Evolutionary conservation across 2,329 filamentous ascomycete genomes (phyloP).

Genomic region (Colletotrichum spaethianum): DNA sequence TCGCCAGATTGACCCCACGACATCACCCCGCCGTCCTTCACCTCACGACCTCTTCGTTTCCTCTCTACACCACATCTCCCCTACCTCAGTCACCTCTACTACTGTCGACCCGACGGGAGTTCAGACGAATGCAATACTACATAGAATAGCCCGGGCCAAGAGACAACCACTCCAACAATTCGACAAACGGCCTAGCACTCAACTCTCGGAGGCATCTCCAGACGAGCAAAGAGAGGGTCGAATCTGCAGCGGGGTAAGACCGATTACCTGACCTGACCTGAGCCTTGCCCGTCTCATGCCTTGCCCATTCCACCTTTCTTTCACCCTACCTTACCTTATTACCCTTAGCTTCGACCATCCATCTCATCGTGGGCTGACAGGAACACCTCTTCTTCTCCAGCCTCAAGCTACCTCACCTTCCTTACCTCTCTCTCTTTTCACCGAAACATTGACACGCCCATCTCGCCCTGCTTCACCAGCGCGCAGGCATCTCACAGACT

Average conservation of each 20-base stretch:
- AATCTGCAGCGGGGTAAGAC: slow-evolving; percentile 24
- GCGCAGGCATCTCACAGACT: neutral
- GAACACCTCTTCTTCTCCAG: slow-evolving; percentile 3
- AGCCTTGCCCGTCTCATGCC: neutral
- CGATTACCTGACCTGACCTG: neutral
- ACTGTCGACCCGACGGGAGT: slow-evolving; percentile 1
- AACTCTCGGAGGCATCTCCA: neutral
- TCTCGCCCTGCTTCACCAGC: slow-evolving; percentile 12
- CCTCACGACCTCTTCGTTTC: slow-evolving; percentile 3
- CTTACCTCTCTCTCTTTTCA: neutral
- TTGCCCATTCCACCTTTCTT: neutral
- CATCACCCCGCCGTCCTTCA: slow-evolving; percentile 5
- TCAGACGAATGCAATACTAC: slow-evolving; percentile 15
- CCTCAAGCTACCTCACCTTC: neutral
- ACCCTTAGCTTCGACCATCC: neutral
- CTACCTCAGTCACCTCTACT: slow-evolving; percentile 3
- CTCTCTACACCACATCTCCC: neutral
- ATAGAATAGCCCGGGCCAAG: neutral
- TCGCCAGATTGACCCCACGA: slow-evolving; percentile 30
- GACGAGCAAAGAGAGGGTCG: slow-evolving; percentile 9
- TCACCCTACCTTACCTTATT: neutral
- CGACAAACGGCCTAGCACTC: neutral
- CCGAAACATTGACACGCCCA: slow-evolving; percentile 12
- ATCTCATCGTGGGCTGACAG: neutral
- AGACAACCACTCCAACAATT: neutral